Base-by-base conservation (phyloP, 2,329 filamentous ascomycete genomes). In the Ceratocystiopsis brevicomis region DNA sequence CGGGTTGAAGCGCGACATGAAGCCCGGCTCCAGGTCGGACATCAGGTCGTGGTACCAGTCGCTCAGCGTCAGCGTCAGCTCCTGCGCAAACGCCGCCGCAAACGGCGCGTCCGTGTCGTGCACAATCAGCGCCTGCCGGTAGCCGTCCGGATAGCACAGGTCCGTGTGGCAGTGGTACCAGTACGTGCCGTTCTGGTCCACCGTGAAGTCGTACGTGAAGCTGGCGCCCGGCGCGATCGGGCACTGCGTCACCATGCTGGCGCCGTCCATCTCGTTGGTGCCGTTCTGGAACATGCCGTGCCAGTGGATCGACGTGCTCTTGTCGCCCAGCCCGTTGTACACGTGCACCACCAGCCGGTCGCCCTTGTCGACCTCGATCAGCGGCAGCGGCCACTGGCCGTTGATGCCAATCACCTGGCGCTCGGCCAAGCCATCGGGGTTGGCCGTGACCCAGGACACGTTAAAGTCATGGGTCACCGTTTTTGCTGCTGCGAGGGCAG, bases 331-430 rank as follows among this genome's bases (percentile, higher is more conserved):
- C 18, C 63, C 59, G 54, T 81, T 81, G 47, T 65, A 58, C 38
- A 71, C 63, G 44, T 74, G 73, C 47, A 79, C 61, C 46, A 78
- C 54, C 41, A 80, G 50, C 18, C 61, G 66, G 53, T 83, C 78
- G 45, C 78, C 78, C 41, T 76, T 61, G 40, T 67, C 68, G 35
- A 71, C 77, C 42, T 71, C 66, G 45, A 85, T 76, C 21, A 61
- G 58, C 1, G 83, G 82, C 42, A 81, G 68, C 2, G 82, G 83
- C 78, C 81, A 85, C 60, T 77, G 57, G 5, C 72, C 73, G 53
- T 90, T 88, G 61, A 90, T 79, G 39, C 79, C 81, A 54, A 88
- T 82, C 4, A 72, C 71, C n/a, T 74, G 68, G 32, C 81, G 69
- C 36, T 71, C 64, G 46, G 68, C 68, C 9, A 67, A 62, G 18